Percentiles rank a stretch among this genome's conserved stretches.
Conservation (phyloP, 352 stramenopile genomes). For the Phytophthora chlamydospora region DNA sequence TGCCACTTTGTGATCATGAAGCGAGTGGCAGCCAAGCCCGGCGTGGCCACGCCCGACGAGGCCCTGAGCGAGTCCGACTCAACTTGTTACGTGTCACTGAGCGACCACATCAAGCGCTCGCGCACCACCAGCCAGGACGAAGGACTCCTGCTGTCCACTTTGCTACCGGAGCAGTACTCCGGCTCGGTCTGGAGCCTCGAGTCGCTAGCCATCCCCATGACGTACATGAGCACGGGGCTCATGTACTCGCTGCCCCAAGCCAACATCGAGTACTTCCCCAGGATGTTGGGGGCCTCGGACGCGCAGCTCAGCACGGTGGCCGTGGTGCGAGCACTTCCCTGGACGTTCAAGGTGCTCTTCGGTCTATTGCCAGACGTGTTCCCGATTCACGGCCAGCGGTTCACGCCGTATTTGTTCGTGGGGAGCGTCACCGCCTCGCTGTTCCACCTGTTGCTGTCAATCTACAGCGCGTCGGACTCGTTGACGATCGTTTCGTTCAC, state of each 20-base stretch:
- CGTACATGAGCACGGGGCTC: slow-evolving; percentile 79
- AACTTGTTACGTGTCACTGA: slow-evolving; percentile 34
- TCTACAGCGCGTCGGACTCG: slow-evolving; percentile 34
- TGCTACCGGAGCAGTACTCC: slow-evolving; percentile 26
- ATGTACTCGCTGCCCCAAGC: slow-evolving; percentile 71
- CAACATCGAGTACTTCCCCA: slow-evolving; percentile 80
- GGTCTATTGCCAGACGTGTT: slow-evolving; percentile 72
- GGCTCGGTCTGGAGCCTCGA: slow-evolving; percentile 58
- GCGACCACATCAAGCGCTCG: slow-evolving; percentile 28
- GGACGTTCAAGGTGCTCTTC: slow-evolving; percentile 84
- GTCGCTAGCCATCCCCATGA: slow-evolving; percentile 73
- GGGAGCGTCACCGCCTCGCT: slow-evolving; percentile 62
- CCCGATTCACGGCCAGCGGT: slow-evolving; percentile 57
- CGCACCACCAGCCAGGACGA: slow-evolving; percentile 33
- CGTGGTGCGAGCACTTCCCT: slow-evolving; percentile 73
- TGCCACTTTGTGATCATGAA: slow-evolving; percentile 17
- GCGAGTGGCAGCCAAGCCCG: slow-evolving; percentile 14
- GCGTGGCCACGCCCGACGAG: slow-evolving; percentile 25
- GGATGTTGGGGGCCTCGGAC: slow-evolving; percentile 61
- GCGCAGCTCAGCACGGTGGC: slow-evolving; percentile 75
- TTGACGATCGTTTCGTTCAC: slow-evolving; percentile 70
- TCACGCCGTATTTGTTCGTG: slow-evolving; percentile 81
- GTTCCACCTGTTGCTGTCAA: slow-evolving; percentile 60
- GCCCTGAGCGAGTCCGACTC: slow-evolving; percentile 27
- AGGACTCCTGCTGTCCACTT: slow-evolving; percentile 23